These are phyloP conservation scores for Euphorbia tirucalli DNA, from an alignment of 345 rosid genomes.

Conservation along the genomic window DNA sequence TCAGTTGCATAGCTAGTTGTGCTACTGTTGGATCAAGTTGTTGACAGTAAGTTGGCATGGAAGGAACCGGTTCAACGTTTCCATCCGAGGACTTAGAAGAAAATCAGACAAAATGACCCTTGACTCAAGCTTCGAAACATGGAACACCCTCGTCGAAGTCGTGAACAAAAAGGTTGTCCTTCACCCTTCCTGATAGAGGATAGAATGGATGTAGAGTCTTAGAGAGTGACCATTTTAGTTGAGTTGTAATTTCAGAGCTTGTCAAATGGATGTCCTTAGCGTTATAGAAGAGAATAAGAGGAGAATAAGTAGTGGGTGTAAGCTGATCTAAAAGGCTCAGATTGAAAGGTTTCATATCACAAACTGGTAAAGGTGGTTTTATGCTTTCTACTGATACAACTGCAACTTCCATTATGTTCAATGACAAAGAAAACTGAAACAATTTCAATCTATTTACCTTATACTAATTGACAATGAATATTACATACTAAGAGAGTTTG, in stretches of 20 bases:
- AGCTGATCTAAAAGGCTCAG: slow-evolving; percentile 2
- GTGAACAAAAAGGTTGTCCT: background rate
- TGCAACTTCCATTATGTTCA: too few species aligned
- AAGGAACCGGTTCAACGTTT: background rate
- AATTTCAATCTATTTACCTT: too few species aligned
- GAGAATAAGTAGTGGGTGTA: background rate
- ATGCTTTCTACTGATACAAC: background rate
- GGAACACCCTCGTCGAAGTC: slow-evolving; percentile 10
- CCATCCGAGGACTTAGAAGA: background rate
- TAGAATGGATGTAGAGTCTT: too few species aligned
- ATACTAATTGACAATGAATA: too few species aligned
- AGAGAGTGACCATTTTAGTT: too few species aligned
- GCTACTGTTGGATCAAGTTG: background rate
- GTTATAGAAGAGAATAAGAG: slow-evolving; percentile 7
- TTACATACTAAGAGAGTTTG: too few species aligned
- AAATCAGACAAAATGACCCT: slow-evolving; percentile 4
- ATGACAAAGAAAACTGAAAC: too few species aligned
- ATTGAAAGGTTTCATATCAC: background rate
- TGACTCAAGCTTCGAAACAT: background rate
- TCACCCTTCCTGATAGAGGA: too few species aligned
- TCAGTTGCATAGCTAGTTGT: too few species aligned
- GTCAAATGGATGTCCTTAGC: too few species aligned
- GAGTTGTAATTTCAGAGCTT: too few species aligned
- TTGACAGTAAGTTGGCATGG: background rate
- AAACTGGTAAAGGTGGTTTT: background rate